Evolutionary conservation across 2,329 filamentous ascomycete species (phyloP).

Genomic region (Phialophora chinensis): DNA sequence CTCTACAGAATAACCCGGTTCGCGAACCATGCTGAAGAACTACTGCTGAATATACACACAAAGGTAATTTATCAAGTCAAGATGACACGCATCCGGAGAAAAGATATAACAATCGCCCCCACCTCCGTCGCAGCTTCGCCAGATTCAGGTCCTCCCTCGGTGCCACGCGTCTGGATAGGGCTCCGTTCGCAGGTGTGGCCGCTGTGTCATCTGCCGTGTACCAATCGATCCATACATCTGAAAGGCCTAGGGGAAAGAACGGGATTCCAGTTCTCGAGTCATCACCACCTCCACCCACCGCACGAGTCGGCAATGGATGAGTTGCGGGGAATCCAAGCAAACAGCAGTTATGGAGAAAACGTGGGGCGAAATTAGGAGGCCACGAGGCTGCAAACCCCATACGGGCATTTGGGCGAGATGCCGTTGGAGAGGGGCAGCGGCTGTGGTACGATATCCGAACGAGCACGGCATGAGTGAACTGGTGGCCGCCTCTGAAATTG

Average conservation of each 20-base stretch:
- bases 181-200: neutral
- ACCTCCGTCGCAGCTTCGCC: neutral
- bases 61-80: neutral
- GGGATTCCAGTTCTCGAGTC: neutral
- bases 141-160: neutral
- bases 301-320: neutral
- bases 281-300: neutral
- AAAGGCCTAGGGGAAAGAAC: neutral
- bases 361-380: neutral
- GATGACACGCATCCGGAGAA: neutral
- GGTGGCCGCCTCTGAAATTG: neutral
- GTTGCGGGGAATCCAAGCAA: slow-evolving; percentile 5
- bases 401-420: neutral
- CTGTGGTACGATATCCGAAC: neutral
- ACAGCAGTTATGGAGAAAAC: neutral
- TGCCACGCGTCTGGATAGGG: neutral
- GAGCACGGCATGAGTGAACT: neutral
- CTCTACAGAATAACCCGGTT: slow-evolving; percentile 5
- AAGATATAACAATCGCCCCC: neutral
- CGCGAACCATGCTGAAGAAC: slow-evolving; percentile 13
- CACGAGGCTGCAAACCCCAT: slow-evolving; percentile 6
- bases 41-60: neutral
- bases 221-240: neutral
- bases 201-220: neutral
- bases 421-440: slow-evolving; percentile 1